A percentile compares a stretch with the other conserved stretches of the same genome.
phyloP scores from a whole-genome alignment of 371 early-diverging fungal genomes.

The Lichtheimia corymbifera region DNA sequence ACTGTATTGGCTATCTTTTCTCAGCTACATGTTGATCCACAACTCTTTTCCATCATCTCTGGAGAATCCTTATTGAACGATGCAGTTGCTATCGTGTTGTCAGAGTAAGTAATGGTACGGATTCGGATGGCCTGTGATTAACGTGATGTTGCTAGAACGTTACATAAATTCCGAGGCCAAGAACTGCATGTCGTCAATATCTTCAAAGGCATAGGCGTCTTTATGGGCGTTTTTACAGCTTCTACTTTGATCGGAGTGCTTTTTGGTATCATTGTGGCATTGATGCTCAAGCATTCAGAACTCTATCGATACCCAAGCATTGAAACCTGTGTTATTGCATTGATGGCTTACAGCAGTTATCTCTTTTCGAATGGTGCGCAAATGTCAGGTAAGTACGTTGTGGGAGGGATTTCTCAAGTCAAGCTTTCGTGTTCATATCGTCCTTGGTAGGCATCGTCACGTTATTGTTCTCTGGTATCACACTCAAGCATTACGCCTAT shows the following conservation, averaged over 20 bases:
- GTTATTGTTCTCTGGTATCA: conserved; percentile 92
- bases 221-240: conserved; percentile 80
- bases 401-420: neutral
- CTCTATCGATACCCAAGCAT: conserved; percentile 76
- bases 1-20: conserved; percentile 92
- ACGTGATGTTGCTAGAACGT: conserved; percentile 49
- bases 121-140: neutral
- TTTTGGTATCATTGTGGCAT: conserved; percentile 75
- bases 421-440: neutral
- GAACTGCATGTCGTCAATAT: conserved; percentile 74
- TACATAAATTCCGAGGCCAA: conserved; percentile 79
- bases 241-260: conserved; percentile 83
- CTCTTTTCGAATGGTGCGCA: conserved; percentile 86
- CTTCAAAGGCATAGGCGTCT: conserved; percentile 70
- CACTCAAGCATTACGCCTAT: conserved; percentile 90
- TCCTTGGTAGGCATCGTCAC: conserved; percentile 78
- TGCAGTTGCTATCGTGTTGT: conserved; percentile 94
- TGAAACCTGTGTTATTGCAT: conserved; percentile 80
- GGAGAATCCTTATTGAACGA: conserved; percentile 95
- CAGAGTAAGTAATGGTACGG: conserved; percentile 54
- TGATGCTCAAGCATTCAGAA: conserved; percentile 80
- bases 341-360: conserved; percentile 90
- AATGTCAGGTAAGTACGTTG: conserved; percentile 62
- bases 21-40: conserved; percentile 89
- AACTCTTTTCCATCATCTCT: conserved; percentile 91